Percentiles rank a stretch among this genome's conserved stretches.
Evolutionary conservation across 768 basidiomycete genomes (phyloP).

Genomic region (Pholiota conissans): DNA sequence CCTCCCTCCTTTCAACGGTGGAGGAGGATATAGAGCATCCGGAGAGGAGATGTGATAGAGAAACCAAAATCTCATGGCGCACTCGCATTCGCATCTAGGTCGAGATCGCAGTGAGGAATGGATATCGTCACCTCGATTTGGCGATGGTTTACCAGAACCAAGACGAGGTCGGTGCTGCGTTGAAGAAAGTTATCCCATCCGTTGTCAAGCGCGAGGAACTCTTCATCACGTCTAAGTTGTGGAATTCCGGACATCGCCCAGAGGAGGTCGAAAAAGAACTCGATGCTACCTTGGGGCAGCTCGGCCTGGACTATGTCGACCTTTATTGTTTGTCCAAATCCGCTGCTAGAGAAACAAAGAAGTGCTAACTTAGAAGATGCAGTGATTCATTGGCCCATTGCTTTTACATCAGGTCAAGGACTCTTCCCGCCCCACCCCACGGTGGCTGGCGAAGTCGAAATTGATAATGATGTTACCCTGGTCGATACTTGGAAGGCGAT

Average conservation of each 20-base stretch:
- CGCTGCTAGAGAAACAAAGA: background rate
- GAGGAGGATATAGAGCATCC: background rate
- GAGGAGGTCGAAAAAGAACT: slow-evolving; percentile 70
- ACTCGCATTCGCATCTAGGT: slow-evolving; percentile 44
- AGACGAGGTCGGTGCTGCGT: slow-evolving; percentile 69
- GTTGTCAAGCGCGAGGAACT: slow-evolving; percentile 81
- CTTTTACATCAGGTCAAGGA: slow-evolving; percentile 60
- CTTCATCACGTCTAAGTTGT: slow-evolving; percentile 81
- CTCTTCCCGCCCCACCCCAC: slow-evolving; percentile 52
- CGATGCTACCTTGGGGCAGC: slow-evolving; percentile 70
- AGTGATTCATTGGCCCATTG: slow-evolving; percentile 83
- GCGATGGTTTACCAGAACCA: slow-evolving; percentile 83
- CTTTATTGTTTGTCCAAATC: slow-evolving; percentile 59
- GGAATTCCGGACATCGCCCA: slow-evolving; percentile 75
- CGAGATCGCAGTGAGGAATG: slow-evolving; percentile 69
- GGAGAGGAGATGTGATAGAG: background rate
- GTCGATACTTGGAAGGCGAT: slow-evolving; percentile 85
- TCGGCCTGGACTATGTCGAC: slow-evolving; percentile 78
- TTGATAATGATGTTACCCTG: slow-evolving; percentile 61
- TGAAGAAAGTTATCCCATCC: slow-evolving; percentile 75
- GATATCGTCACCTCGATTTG: slow-evolving; percentile 85
- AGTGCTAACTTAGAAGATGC: background rate
- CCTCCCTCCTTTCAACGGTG: background rate
- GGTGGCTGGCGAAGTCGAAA: slow-evolving; percentile 43
- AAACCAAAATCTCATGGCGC: background rate